phyloP scores from a whole-genome alignment of 2,329 filamentous ascomycete genomes.

The Neurospora crassa region DNA sequence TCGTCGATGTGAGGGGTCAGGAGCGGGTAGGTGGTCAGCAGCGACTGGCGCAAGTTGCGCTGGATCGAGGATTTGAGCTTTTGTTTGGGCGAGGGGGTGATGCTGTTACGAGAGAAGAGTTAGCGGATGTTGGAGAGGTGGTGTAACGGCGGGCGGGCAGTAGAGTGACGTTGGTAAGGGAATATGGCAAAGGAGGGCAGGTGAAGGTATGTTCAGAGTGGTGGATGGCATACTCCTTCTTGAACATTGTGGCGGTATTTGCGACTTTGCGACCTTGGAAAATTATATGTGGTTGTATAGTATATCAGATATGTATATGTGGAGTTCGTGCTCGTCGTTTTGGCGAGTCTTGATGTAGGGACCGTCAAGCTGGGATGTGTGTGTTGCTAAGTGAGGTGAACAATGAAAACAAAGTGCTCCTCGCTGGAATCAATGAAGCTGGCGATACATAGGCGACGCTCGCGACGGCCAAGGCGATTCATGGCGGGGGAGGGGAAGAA shows the following conservation, averaged over 20 bases:
- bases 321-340: neutral
- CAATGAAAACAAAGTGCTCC: conserved; percentile 4
- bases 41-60: conserved; percentile 71
- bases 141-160: neutral
- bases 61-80: conserved; percentile 98
- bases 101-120: conserved; percentile 35
- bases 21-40: conserved; percentile 76
- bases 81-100: conserved; percentile 70
- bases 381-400: neutral
- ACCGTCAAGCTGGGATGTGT: neutral
- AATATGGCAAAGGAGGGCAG: neutral
- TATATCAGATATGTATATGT: neutral
- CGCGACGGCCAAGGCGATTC: conserved; percentile 5
- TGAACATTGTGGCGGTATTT: conserved; percentile 60
- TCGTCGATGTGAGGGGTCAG: conserved; percentile 86
- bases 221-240: conserved; percentile 63
- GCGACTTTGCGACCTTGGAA: neutral
- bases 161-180: neutral
- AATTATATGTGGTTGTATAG: neutral
- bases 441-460: conserved; percentile 1
- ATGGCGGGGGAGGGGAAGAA: conserved; percentile 7
- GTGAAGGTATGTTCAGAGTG: neutral
- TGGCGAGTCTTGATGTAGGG: neutral
- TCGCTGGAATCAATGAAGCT: conserved; percentile 7
- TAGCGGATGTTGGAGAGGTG: conserved; percentile 14